Evolutionary conservation across 139 green algal genomes (phyloP).

Genomic region (Tetradesmus obliquus): DNA sequence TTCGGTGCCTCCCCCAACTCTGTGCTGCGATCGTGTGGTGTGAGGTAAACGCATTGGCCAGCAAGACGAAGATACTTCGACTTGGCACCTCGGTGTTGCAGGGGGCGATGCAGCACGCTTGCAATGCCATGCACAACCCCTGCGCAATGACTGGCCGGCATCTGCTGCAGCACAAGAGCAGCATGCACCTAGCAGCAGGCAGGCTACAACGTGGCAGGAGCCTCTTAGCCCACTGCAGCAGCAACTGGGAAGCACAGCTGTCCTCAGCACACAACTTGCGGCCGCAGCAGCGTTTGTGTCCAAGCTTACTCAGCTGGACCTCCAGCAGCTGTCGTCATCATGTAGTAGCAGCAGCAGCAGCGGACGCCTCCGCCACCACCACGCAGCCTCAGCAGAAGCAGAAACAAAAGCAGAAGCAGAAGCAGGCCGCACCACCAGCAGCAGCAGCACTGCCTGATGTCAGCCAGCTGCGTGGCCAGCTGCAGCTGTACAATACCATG

Average conservation of each 20-base stretch:
- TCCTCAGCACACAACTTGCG: not conserved
- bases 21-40: not conserved
- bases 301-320: not conserved
- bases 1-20: not conserved
- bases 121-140: not conserved
- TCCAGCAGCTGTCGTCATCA: not conserved
- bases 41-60: not conserved
- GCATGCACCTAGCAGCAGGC: not conserved
- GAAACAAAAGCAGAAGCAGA: not conserved
- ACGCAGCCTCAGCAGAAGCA: not conserved
- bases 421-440: not conserved
- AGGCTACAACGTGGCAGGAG: not conserved
- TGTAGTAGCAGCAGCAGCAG: not conserved
- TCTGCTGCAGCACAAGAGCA: constrained; percentile 7
- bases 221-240: not conserved
- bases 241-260: not conserved
- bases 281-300: not conserved
- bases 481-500: constrained; percentile 94
- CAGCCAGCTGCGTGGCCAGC: constrained; percentile 29
- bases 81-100: not conserved
- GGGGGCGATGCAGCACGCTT: not conserved
- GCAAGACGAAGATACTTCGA: not conserved
- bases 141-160: constrained; percentile 25
- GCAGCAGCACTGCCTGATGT: not conserved
- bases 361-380: not conserved